A percentile compares a stretch with the other conserved stretches of the same genome.
Evolutionary conservation across 2,329 filamentous ascomycete genomes (phyloP).

Genomic region (Dothidotthia symphoricarpi): DNA sequence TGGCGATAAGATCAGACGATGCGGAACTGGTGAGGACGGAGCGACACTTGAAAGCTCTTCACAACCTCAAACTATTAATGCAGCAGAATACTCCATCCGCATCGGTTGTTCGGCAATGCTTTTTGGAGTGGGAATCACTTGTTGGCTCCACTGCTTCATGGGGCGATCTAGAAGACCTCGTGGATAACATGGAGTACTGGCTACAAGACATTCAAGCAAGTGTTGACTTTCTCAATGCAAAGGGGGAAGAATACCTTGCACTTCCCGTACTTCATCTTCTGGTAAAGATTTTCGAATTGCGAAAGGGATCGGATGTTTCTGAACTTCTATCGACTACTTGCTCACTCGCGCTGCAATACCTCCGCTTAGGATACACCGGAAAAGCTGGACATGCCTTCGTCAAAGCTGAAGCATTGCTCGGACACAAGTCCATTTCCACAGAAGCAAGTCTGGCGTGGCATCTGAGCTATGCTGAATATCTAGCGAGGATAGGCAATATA

Average conservation of each 20-base stretch:
- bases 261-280: slow-evolving; percentile 53
- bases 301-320: slow-evolving; percentile 37
- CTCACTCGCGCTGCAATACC: slow-evolving; percentile 55
- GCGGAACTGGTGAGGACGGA: slow-evolving; percentile 32
- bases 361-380: slow-evolving; percentile 60
- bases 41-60: slow-evolving; percentile 38
- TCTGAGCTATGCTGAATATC: slow-evolving; percentile 72
- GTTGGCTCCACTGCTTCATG: slow-evolving; percentile 33
- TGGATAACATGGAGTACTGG: slow-evolving; percentile 55
- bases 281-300: slow-evolving; percentile 49
- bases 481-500: slow-evolving; percentile 64
- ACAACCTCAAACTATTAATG: slow-evolving; percentile 46
- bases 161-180: slow-evolving; percentile 41
- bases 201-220: slow-evolving; percentile 54
- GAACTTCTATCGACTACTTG: slow-evolving; percentile 46
- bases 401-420: slow-evolving; percentile 54
- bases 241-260: slow-evolving; percentile 53
- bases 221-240: slow-evolving; percentile 58
- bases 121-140: slow-evolving; percentile 42
- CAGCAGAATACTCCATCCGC: slow-evolving; percentile 29
- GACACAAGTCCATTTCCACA: slow-evolving; percentile 42
- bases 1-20: slow-evolving; percentile 28
- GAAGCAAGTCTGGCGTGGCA: slow-evolving; percentile 59
- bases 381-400: slow-evolving; percentile 59
- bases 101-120: slow-evolving; percentile 28